A percentile compares a stretch with the other conserved stretches of the same genome.
Evolutionary conservation across 1,284 basidiomycete genomes (phyloP).

Genomic region (Mycena citricolor): DNA sequence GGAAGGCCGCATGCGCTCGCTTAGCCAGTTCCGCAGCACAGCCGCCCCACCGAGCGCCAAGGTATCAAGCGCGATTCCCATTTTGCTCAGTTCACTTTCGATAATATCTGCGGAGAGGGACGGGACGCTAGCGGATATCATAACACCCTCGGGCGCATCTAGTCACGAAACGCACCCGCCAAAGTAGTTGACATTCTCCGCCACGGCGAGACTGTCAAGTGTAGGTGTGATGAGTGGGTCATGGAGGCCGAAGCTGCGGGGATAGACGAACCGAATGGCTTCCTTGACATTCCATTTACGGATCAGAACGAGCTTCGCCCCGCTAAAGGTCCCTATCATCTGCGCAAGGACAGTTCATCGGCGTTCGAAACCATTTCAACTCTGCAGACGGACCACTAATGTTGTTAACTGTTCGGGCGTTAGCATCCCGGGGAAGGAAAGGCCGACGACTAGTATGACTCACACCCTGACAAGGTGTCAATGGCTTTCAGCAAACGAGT

Average conservation of each 20-base stretch:
- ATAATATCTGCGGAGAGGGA: constrained; percentile 54
- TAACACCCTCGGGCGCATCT: background rate
- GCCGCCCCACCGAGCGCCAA: constrained; percentile 54
- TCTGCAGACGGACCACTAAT: constrained; percentile 30
- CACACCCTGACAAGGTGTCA: too few relatives aligned
- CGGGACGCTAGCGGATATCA: constrained; percentile 53
- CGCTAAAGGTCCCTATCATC: constrained; percentile 45
- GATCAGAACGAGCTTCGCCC: constrained; percentile 56
- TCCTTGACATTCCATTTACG: constrained; percentile 52
- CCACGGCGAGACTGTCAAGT: constrained; percentile 45
- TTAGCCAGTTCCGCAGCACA: constrained; percentile 38
- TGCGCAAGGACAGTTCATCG: constrained; percentile 22
- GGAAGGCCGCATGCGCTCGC: constrained; percentile 39
- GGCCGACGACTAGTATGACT: too few relatives aligned
- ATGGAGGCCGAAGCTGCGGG: too few relatives aligned
- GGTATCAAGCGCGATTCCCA: constrained; percentile 40
- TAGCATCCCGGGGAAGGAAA: too few relatives aligned
- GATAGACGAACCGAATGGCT: too few relatives aligned
- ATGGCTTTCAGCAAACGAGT: too few relatives aligned
- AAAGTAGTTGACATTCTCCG: constrained; percentile 46
- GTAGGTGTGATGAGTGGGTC: too few relatives aligned
- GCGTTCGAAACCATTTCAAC: constrained; percentile 17
- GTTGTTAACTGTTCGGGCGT: constrained; percentile 39
- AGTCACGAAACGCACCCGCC: too few relatives aligned
- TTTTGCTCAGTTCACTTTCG: constrained; percentile 38